A percentile compares a stretch with the other conserved stretches of the same genome.
phyloP scores from a whole-genome alignment of 1,139 yeast species.

The Debaryomycetaceae sp. region DNA sequence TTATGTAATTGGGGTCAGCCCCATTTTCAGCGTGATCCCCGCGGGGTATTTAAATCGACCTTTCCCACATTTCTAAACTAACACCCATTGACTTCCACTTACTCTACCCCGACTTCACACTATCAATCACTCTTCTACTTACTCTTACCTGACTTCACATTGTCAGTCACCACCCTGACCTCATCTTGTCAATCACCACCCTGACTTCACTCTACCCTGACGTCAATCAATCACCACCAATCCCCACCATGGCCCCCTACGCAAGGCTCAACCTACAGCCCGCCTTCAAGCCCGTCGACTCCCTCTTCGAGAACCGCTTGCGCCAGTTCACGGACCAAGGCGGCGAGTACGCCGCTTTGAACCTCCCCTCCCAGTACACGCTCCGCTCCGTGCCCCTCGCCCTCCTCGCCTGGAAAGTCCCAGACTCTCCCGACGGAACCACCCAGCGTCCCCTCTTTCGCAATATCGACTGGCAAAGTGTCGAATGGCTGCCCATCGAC shows the following conservation, averaged over 20 bases:
- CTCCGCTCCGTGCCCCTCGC: slow-evolving; percentile 38
- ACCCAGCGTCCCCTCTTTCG: slow-evolving; percentile 67
- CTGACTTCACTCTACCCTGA: too few species aligned
- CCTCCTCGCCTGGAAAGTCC: slow-evolving; percentile 54
- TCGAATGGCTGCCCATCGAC: slow-evolving; percentile 47
- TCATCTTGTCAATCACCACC: background rate
- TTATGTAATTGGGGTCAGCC: too few species aligned
- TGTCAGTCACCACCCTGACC: background rate
- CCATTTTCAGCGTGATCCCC: too few species aligned
- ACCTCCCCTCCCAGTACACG: slow-evolving; percentile 78
- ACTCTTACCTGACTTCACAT: background rate
- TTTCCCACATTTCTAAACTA: too few species aligned
- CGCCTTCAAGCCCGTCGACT: slow-evolving; percentile 72
- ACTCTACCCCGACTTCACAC: too few species aligned
- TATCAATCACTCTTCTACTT: too few species aligned
- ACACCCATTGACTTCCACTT: too few species aligned
- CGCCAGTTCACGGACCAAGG: slow-evolving; percentile 67
- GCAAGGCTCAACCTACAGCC: slow-evolving; percentile 54
- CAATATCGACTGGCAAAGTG: slow-evolving; percentile 39
- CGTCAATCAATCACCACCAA: too few species aligned
- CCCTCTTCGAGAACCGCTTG: slow-evolving; percentile 65
- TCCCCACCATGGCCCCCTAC: too few species aligned
- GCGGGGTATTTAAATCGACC: too few species aligned
- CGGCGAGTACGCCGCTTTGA: slow-evolving; percentile 61
- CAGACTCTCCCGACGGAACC: slow-evolving; percentile 34